Evolutionary conservation across 768 basidiomycete genomes (phyloP), one percentile per base, ranked within the genome.

Genomic region (Agaricus bisporus): DNA sequence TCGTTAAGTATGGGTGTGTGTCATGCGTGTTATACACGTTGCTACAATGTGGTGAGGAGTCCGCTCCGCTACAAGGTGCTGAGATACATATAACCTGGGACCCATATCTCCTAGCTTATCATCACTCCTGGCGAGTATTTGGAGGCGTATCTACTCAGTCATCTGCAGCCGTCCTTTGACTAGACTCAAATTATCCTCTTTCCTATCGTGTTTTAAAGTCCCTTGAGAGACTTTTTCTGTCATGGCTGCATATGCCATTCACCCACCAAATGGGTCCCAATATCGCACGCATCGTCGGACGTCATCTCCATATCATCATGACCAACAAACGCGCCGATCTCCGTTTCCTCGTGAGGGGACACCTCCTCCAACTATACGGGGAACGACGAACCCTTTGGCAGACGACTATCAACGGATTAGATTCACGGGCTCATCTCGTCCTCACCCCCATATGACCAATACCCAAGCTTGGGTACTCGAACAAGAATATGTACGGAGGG

Each of bases 401-500:
- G 8, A 29, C 26, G 45, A 54, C 9, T 22, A 36, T 29, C 53
- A 54, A 38, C 53, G 47, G 32, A 11, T 28, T 43, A 22, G 28
- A 41, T 41, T 35, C 12, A 22, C 41, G 6, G 53, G 48, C 17
- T 18, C 20, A 53, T 17, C 51, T 11, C 35, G 44, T 37, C 68
- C 75, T 11, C 75, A 76, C 73, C 61, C 69, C 51, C 72, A 75
- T 36, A 72, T 73, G 70, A 66, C 69, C 10, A 62, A 73, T 22
- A 72, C 77, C 8, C 76, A 73, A 57, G 63, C 72, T 5, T 81
- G 77, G 74, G 78, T 78, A 6, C 71, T 74, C 47, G 77, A 83
- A 55, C 80, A 84, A 64, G 78, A 80, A 58, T 66, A 69, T 41
- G 63, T 70, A 53, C 70, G 70, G 42, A 68, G 71, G 51, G 70